Evolutionary conservation across 305 asterid species (phyloP).

Genomic region (Fraxinus paxiana): DNA sequence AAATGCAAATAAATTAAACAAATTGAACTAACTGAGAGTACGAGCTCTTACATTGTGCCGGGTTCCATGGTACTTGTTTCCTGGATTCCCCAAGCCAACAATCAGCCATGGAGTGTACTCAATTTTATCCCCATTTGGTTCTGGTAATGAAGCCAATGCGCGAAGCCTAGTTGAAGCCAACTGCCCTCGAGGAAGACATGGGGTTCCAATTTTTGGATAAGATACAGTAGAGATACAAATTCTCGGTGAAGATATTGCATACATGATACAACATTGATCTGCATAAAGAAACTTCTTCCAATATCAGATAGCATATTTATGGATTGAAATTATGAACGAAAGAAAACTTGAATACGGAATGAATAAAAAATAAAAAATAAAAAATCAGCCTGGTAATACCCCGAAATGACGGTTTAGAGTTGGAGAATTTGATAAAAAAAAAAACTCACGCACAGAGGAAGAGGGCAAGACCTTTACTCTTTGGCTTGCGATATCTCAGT

Average conservation of each 20-base stretch:
- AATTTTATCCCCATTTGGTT: conserved; percentile 46
- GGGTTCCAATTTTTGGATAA: conserved; percentile 34
- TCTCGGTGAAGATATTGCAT: conserved; percentile 43
- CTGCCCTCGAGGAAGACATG: conserved; percentile 32
- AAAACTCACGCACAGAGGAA: not conserved
- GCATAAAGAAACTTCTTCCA: conserved; percentile 2
- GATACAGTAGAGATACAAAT: conserved; percentile 4
- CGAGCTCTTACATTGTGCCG: conserved; percentile 69
- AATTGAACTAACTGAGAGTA: conserved; percentile 4
- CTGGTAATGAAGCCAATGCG: conserved; percentile 51
- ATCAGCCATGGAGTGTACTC: conserved; percentile 91
- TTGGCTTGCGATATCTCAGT: not conserved
- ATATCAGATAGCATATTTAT: not conserved
- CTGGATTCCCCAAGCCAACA: conserved; percentile 92
- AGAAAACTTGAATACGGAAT: not conserved
- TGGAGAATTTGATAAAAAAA: not conserved
- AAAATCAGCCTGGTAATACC: not conserved
- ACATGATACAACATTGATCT: conserved; percentile 78
- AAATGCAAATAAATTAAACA: not conserved
- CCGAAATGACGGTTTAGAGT: not conserved
- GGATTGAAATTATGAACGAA: not conserved
- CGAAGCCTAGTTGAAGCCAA: conserved; percentile 38
- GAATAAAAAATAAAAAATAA: not conserved
- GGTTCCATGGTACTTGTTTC: conserved; percentile 79
- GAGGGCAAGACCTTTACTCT: not conserved